Evolutionary conservation across 257 asterid species (phyloP).

Genomic region (Knoxia roxburghii): DNA sequence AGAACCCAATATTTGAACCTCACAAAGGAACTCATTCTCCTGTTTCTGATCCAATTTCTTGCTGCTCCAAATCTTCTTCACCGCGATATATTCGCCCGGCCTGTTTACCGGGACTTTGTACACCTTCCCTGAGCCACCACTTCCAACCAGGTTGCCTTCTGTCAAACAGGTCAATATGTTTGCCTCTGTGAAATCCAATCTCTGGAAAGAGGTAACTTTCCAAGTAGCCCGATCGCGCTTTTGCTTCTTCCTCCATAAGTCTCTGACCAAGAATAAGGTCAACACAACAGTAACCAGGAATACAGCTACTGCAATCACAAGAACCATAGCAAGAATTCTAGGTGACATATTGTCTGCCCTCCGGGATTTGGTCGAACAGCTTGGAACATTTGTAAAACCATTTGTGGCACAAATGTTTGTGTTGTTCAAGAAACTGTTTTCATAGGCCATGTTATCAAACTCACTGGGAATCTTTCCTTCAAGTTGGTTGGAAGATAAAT

Average conservation of each 20-base stretch:
- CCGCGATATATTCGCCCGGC: constrained; percentile 38
- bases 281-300: constrained; percentile 23
- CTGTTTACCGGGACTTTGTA: constrained; percentile 32
- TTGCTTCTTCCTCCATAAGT: constrained; percentile 52
- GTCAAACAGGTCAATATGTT: constrained; percentile 43
- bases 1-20: constrained; percentile 53
- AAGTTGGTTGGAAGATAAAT: constrained; percentile 62
- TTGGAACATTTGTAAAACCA: constrained; percentile 32
- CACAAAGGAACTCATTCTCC: constrained; percentile 56
- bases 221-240: constrained; percentile 48
- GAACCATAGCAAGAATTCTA: constrained; percentile 34
- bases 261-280: constrained; percentile 38
- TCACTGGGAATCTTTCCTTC: constrained; percentile 55
- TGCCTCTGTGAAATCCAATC: constrained; percentile 38
- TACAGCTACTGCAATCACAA: constrained; percentile 35
- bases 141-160: constrained; percentile 52
- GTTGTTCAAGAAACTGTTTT: constrained; percentile 55
- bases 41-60: constrained; percentile 30
- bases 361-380: constrained; percentile 29
- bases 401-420: constrained; percentile 49
- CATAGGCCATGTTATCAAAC: constrained; percentile 69
- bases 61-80: constrained; percentile 42
- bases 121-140: constrained; percentile 64
- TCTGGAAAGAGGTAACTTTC: constrained; percentile 80
- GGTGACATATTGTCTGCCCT: constrained; percentile 36